Conservation (phyloP, 176 grass and related monocot species). For the Aegilops speltoides region DNA sequence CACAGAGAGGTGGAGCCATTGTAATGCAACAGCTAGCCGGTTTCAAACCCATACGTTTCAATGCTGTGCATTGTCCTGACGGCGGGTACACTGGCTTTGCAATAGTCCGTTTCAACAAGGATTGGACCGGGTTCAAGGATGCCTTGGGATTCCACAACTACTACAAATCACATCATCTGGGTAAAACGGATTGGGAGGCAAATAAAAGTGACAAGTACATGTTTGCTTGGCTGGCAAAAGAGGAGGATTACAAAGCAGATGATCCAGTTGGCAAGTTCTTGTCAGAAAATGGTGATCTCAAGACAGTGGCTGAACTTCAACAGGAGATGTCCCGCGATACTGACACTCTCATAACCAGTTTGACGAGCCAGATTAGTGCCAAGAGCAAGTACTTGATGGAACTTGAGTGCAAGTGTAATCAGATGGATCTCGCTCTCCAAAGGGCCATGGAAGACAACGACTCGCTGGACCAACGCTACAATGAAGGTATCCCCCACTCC, state of each 20-base stretch:
- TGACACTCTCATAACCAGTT: constrained; percentile 40
- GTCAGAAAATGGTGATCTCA: constrained; percentile 40
- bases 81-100: constrained; percentile 37
- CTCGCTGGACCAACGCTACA: constrained; percentile 31
- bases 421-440: constrained; percentile 42
- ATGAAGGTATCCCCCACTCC: constrained; percentile 37
- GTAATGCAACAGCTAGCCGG: constrained; percentile 32
- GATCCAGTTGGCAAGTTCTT: constrained; percentile 42
- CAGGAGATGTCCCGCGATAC: constrained; percentile 32
- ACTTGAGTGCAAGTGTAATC: constrained; percentile 42
- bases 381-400: constrained; percentile 42
- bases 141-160: constrained; percentile 53
- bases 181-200: constrained; percentile 42
- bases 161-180: constrained; percentile 31
- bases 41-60: constrained; percentile 29
- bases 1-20: neutral
- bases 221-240: constrained; percentile 51
- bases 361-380: constrained; percentile 40
- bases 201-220: neutral
- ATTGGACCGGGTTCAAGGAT: constrained; percentile 64
- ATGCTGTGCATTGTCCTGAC: neutral
- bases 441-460: constrained; percentile 53
- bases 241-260: constrained; percentile 39
- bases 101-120: constrained; percentile 43
- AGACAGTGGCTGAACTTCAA: constrained; percentile 40